phyloP scores from a whole-genome alignment of 305 asterid species.

The Solanum hybrid region DNA sequence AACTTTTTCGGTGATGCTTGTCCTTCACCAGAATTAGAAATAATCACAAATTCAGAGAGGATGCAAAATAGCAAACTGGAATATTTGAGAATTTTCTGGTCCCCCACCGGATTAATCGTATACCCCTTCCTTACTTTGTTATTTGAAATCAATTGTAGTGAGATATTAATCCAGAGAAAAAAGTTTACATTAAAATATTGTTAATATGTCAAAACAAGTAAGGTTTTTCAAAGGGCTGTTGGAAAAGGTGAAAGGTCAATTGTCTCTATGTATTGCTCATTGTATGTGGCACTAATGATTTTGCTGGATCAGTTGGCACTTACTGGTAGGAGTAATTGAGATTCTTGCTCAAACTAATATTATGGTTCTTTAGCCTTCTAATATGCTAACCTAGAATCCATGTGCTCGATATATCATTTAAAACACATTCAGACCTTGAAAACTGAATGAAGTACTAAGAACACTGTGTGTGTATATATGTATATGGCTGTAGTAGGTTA shows the following conservation, averaged over 20 bases:
- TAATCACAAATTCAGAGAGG: not conserved
- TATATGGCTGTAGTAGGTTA: not conserved
- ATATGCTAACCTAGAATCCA: not conserved
- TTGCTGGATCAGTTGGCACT: not conserved
- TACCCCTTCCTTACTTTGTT: not conserved
- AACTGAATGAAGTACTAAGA: not conserved
- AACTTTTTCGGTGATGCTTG: not conserved
- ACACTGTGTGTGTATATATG: not conserved
- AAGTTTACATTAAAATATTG: not conserved
- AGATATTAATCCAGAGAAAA: not conserved
- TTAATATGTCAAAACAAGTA: not conserved
- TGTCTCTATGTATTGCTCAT: not conserved
- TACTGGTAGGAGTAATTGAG: not conserved
- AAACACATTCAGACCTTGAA: not conserved
- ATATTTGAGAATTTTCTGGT: not conserved
- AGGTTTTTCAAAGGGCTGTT: not conserved
- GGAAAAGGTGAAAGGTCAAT: not conserved
- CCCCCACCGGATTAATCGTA: not conserved
- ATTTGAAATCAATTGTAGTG: not conserved
- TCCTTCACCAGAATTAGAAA: not conserved
- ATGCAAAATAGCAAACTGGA: not conserved
- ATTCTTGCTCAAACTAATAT: not conserved
- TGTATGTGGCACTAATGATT: not conserved
- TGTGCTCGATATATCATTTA: not conserved
- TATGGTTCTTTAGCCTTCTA: not conserved